Evolutionary conservation across 2,329 filamentous ascomycete genomes (phyloP).

Genomic region (Diaporthe capsici): DNA sequence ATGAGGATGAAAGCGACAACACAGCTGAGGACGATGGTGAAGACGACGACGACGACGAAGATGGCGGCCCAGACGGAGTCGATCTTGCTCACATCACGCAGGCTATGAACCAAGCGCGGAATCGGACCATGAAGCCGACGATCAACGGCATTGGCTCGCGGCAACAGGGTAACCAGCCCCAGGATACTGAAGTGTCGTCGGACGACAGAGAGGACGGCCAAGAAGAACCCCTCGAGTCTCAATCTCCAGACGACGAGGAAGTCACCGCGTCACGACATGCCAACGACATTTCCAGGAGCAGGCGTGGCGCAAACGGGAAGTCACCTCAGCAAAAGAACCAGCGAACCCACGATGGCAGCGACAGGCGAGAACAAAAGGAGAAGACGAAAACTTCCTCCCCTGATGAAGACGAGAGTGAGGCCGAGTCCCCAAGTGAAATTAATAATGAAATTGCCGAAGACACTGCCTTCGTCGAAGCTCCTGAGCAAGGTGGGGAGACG

Average conservation of each 20-base stretch:
- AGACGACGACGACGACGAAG: constrained; percentile 31
- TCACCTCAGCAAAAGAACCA: neutral
- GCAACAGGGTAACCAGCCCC: neutral
- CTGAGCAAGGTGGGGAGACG: neutral
- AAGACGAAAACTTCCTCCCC: neutral
- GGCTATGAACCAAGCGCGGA: constrained; percentile 34
- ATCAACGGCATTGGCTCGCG: constrained; percentile 25
- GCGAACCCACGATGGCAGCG: neutral
- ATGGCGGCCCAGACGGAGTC: neutral
- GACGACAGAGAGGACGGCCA: neutral
- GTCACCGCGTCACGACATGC: neutral
- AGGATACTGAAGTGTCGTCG: neutral
- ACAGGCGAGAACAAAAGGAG: neutral
- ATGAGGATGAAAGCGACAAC: neutral
- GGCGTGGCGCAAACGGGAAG: neutral
- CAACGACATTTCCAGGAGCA: neutral
- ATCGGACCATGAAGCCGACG: neutral
- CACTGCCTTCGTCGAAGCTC: constrained; percentile 34
- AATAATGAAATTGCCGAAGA: constrained; percentile 12
- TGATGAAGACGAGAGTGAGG: constrained; percentile 5
- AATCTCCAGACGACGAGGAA: neutral
- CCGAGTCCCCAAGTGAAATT: neutral
- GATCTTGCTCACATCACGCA: constrained; percentile 19
- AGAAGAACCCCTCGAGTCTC: neutral
- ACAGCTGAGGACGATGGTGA: constrained; percentile 9